Conservation (phyloP, 169 alveolate genomes). For the Hepatocystis sp. region DNA sequence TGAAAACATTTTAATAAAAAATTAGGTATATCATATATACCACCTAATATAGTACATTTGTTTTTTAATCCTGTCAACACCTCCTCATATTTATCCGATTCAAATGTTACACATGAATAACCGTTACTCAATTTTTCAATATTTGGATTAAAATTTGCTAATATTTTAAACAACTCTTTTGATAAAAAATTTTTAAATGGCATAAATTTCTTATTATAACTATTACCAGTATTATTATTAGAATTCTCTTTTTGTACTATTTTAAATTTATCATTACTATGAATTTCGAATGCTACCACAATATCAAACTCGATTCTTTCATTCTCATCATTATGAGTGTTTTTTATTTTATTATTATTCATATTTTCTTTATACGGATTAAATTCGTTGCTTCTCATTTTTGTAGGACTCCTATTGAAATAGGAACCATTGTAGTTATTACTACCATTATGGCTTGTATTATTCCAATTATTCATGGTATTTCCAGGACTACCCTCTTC, state of each 20-base stretch:
- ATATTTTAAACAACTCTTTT: slow-evolving; percentile 54
- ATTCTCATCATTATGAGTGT: slow-evolving; percentile 21
- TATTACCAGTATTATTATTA: slow-evolving; percentile 27
- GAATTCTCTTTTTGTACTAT: slow-evolving; percentile 67
- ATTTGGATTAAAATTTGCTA: slow-evolving; percentile 51
- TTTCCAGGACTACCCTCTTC: not conserved
- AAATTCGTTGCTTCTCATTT: slow-evolving; percentile 55
- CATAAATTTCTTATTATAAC: slow-evolving; percentile 32
- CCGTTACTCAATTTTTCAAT: slow-evolving; percentile 41
- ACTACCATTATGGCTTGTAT: too few species aligned
- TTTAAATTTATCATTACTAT: slow-evolving; percentile 35
- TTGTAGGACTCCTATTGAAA: slow-evolving; percentile 5
- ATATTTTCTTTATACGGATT: slow-evolving; percentile 14
- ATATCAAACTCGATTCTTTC: slow-evolving; percentile 51
- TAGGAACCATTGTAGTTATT: too few species aligned
- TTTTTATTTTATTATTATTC: slow-evolving; percentile 34
- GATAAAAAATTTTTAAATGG: slow-evolving; percentile 54
- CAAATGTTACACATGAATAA: slow-evolving; percentile 70
- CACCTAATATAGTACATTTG: slow-evolving; percentile 73
- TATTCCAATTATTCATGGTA: not conserved
- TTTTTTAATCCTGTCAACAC: slow-evolving; percentile 75
- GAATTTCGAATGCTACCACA: slow-evolving; percentile 67
- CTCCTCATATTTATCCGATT: slow-evolving; percentile 77
- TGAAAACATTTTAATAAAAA: slow-evolving; percentile 80
- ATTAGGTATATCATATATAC: slow-evolving; percentile 82